Conservation (phyloP, 2,329 filamentous ascomycete genomes). For the Apiospora sp. region DNA sequence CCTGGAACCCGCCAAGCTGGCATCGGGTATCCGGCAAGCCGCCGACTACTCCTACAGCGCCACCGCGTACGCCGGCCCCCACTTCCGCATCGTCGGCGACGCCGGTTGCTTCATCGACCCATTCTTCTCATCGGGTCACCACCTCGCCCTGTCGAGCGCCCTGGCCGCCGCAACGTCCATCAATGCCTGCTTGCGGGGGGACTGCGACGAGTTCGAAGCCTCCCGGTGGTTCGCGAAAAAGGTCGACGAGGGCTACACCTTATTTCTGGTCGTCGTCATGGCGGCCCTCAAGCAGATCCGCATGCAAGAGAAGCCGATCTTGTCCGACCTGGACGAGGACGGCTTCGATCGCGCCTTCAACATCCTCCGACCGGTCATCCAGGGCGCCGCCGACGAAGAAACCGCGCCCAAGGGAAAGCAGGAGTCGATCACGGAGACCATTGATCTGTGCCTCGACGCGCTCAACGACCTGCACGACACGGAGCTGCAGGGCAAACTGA, state of each 20-base stretch:
- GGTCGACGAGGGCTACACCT: conserved; percentile 53
- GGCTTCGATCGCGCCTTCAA: conserved; percentile 52
- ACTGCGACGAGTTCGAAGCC: conserved; percentile 47
- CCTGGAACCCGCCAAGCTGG: neutral
- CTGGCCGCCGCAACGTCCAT: conserved; percentile 57
- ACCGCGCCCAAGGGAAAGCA: neutral
- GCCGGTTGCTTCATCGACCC: conserved; percentile 59
- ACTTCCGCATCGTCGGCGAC: conserved; percentile 53
- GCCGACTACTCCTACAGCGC: conserved; percentile 59
- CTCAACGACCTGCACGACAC: neutral
- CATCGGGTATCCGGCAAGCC: conserved; percentile 36
- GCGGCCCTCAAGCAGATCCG: conserved; percentile 52
- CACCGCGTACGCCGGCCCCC: conserved; percentile 48
- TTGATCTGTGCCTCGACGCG: neutral
- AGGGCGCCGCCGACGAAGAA: neutral
- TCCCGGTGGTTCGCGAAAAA: conserved; percentile 53
- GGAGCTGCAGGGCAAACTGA: neutral
- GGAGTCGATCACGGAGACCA: neutral
- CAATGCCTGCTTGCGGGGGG: conserved; percentile 45
- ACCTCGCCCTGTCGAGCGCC: conserved; percentile 51
- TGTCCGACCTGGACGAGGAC: conserved; percentile 51
- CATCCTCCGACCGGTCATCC: neutral
- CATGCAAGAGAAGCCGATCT: conserved; percentile 46
- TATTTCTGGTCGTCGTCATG: conserved; percentile 52
- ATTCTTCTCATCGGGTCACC: conserved; percentile 56